Evolutionary conservation across 192 early-diverging fungal genomes (phyloP), one percentile per base, ranked within the genome.

Genomic region (Gamsiella multidivaricata): DNA sequence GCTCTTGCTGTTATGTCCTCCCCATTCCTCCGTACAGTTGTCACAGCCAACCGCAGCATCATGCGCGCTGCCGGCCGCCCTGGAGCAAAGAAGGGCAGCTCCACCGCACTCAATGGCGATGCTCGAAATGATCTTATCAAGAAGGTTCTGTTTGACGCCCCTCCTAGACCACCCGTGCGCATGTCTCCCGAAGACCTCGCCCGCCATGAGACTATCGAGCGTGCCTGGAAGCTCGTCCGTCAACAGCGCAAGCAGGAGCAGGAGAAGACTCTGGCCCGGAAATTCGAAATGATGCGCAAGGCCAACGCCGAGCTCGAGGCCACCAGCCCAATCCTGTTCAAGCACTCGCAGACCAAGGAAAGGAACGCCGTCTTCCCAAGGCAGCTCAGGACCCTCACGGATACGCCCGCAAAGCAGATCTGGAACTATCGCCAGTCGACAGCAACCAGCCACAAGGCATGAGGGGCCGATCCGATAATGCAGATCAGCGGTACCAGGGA

Each of bases 361-460:
- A 53, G 84, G 31, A 87, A 87, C 33, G 68, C 80, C 15, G 85
- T 86, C 10, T 93, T 92, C 72, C 92, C 91, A 17, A 83, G 87
- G 12, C 87, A 91, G 74, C 86, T 92, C 83, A 90, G 88, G 46
- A 90, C 90, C 55, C 86, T 91, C 29, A 92, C 91, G 3, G 92
- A 92, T 64, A 93, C 92, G 7, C 91, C 92, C 12, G 79, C 90
- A 17, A 83, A 81, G 37, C 76, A 83, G 65, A 87, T 88, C 61
- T 93, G 92, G 92, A 85, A 93, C 73, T 90, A 91, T 67, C 61
- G 78, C 22, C 84, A 85, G 37, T 34, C 65, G 34, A 33, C 52
- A 52, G 41, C 29, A 47, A 22, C 60, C 17, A 23, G 61, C 17
- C 23, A 62, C 23, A 76, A 76, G 53, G 72, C 72, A 76, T 76